Base-by-base conservation (phyloP, 192 early-diverging fungal genomes). In the Diversispora eburnea region DNA sequence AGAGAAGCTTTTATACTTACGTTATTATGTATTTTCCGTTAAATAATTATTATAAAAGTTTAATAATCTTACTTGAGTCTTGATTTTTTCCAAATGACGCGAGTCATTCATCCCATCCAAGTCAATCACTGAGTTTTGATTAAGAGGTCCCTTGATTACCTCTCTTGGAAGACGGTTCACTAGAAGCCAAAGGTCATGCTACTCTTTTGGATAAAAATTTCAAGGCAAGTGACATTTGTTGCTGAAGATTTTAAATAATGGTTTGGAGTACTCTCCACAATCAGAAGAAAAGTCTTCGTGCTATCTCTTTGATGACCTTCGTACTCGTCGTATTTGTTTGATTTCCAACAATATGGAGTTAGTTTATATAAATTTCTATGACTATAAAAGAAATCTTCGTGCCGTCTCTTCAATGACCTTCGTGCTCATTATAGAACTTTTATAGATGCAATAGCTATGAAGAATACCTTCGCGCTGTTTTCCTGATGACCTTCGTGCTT, bases 1-100 rank as follows among this genome's bases (percentile, higher is more conserved):
- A 66, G n/a, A 8, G 64, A 66, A 66, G 41, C 64, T 49, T 47
- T 66, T 20, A 49, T 13, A 48, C 64, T 66, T 19, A n/a, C n/a
- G n/a, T n/a, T n/a, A n/a, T n/a, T n/a, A n/a, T n/a, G n/a, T n/a
- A n/a, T n/a, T n/a, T n/a, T n/a, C n/a, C n/a, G n/a, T n/a, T n/a
- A n/a, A n/a, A n/a, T n/a, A n/a, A n/a, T n/a, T n/a, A n/a, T n/a
- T n/a, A n/a, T n/a, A n/a, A n/a, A n/a, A n/a, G n/a, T n/a, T n/a
- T n/a, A n/a, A n/a, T n/a, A n/a, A n/a, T n/a, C n/a, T n/a, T n/a
- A n/a, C n/a, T n/a, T n/a, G n/a, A n/a, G n/a, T n/a, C n/a, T n/a
- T n/a, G n/a, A n/a, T n/a, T n/a, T n/a, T n/a, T n/a, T n/a, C n/a
- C n/a, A n/a, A n/a, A n/a, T n/a, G n/a, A n/a, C n/a, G n/a, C n/a